phyloP scores from a whole-genome alignment of 139 green algal genomes.

The Volvox africanus region DNA sequence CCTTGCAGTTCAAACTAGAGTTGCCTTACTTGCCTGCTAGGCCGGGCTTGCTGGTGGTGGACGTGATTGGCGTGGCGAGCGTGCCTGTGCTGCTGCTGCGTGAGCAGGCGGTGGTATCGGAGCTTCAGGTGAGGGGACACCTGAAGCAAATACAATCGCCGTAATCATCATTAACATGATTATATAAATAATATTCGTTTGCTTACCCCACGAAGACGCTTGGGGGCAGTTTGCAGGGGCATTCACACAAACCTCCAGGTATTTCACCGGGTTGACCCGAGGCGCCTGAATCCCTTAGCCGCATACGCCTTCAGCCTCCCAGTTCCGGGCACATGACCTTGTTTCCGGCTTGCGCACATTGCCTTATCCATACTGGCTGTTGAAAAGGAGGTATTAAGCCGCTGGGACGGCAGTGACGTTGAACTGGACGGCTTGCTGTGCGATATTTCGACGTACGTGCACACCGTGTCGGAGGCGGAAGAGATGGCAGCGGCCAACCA shows the following conservation, averaged over 20 bases:
- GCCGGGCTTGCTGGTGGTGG: constrained; percentile 31
- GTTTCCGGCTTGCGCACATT: no score
- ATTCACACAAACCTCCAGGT: no score
- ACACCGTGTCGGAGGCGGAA: not conserved
- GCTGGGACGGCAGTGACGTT: not conserved
- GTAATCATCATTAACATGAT: no score
- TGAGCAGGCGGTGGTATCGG: not conserved
- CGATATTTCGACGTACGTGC: not conserved
- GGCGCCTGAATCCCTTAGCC: no score
- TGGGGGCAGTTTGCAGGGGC: no score
- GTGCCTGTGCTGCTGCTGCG: constrained; percentile 11
- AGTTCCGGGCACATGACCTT: no score
- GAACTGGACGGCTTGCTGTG: constrained; percentile 22
- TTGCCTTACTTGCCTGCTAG: constrained; percentile 8
- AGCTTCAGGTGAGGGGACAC: constrained; percentile 18
- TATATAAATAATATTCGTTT: no score
- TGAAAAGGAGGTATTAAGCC: not conserved
- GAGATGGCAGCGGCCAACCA: not conserved
- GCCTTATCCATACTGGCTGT: no score
- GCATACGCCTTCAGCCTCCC: no score
- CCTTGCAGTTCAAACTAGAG: constrained; percentile 5
- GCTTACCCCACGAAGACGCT: no score
- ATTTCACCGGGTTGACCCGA: no score
- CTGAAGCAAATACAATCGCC: no score
- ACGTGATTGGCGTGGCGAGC: not conserved